These are phyloP conservation scores for Aspergillus haitiensis DNA, from an alignment of 495 filamentous ascomycete genomes.

Conservation along the genomic window DNA sequence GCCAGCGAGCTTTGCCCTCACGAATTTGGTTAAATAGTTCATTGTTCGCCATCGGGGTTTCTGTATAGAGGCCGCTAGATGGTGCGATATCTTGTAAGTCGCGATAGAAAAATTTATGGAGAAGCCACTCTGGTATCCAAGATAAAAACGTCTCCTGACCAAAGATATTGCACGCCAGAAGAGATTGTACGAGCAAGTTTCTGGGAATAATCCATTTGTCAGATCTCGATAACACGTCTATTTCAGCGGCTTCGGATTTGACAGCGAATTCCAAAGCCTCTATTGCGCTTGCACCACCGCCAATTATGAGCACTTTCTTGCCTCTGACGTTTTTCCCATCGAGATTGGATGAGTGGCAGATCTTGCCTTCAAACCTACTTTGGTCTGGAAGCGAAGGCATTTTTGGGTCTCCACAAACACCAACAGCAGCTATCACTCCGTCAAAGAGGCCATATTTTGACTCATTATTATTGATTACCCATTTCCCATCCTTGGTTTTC, in stretches of 20 bases:
- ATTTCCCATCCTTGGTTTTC: constrained; percentile 65
- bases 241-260: constrained; percentile 61
- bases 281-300: constrained; percentile 78
- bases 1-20: constrained; percentile 71
- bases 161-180: constrained; percentile 76
- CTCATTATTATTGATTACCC: constrained; percentile 81
- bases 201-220: constrained; percentile 92
- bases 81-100: constrained; percentile 79
- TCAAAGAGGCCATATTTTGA: constrained; percentile 68
- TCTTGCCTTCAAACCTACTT: constrained; percentile 63
- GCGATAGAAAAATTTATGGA: constrained; percentile 80
- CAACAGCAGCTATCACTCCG: constrained; percentile 73
- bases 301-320: constrained; percentile 74
- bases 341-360: constrained; percentile 72
- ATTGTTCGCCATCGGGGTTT: constrained; percentile 84
- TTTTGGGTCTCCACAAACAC: constrained; percentile 77
- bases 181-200: constrained; percentile 68
- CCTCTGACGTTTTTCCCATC: constrained; percentile 68
- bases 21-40: constrained; percentile 77
- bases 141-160: constrained; percentile 72
- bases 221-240: constrained; percentile 71
- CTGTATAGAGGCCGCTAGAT: constrained; percentile 66
- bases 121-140: constrained; percentile 73
- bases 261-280: constrained; percentile 82
- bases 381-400: constrained; percentile 66